Percentiles rank a stretch among this genome's conserved stretches.
Conservation (phyloP, 2,329 filamentous ascomycete species). For the Arthrocladium fulminans region DNA sequence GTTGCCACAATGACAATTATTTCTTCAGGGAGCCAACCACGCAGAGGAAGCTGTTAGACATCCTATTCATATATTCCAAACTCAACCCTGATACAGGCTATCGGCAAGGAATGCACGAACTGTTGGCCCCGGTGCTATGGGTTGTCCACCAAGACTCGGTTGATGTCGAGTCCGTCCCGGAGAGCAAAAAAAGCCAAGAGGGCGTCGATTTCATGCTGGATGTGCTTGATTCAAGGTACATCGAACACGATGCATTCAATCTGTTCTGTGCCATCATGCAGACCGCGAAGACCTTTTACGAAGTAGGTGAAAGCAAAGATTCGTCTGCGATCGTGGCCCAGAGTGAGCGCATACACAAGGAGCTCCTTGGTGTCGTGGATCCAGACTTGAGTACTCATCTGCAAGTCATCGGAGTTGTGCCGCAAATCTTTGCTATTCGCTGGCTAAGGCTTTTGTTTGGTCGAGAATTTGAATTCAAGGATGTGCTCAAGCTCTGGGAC, state of each 20-base stretch:
- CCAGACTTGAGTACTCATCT: slow-evolving; percentile 76
- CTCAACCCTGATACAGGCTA: slow-evolving; percentile 81
- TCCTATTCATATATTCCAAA: slow-evolving; percentile 92
- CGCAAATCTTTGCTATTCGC: slow-evolving; percentile 91
- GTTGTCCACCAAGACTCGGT: slow-evolving; percentile 76
- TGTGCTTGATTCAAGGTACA: slow-evolving; percentile 60
- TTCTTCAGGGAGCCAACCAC: slow-evolving; percentile 76
- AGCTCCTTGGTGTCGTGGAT: slow-evolving; percentile 67
- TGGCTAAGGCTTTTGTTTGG: slow-evolving; percentile 93
- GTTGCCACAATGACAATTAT: slow-evolving; percentile 78
- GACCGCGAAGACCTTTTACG: slow-evolving; percentile 76
- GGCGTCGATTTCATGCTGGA: slow-evolving; percentile 46
- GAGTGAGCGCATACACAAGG: slow-evolving; percentile 79
- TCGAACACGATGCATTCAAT: slow-evolving; percentile 81
- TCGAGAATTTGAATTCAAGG: slow-evolving; percentile 81
- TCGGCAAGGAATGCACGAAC: slow-evolving; percentile 97
- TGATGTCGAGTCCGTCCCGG: slow-evolving; percentile 36
- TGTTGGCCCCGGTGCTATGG: slow-evolving; percentile 81
- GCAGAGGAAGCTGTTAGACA: slow-evolving; percentile 74
- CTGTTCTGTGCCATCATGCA: slow-evolving; percentile 85
- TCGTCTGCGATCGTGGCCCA: slow-evolving; percentile 70
- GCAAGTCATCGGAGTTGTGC: slow-evolving; percentile 75
- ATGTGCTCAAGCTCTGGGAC: slow-evolving; percentile 82
- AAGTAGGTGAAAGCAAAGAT: slow-evolving; percentile 49
- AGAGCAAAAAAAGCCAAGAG: slow-evolving; percentile 34